Base-by-base conservation (phyloP, 2,329 filamentous ascomycete genomes). In the Ceratocystis lukuohia region DNA sequence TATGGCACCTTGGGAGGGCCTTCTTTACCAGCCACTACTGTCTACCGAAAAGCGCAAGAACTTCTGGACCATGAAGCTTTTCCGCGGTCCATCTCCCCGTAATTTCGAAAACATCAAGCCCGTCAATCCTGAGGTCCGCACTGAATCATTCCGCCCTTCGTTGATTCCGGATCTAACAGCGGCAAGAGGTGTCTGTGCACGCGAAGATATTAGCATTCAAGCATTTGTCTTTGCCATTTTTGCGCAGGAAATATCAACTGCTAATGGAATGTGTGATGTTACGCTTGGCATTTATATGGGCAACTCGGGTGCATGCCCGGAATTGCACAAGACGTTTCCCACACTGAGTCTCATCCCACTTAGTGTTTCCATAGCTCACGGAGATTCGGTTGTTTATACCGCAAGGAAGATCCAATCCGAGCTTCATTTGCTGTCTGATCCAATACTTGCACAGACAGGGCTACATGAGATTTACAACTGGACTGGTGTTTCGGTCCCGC, bases 271-370 rank as follows among this genome's bases (percentile, higher is more conserved):
- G 3, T 7, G 3, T 17, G 61, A 65, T n/a, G 69, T 89, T 1
- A 76, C 90, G 0, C 80, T 96, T 63, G 92, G 91, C 1, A 75
- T 96, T 25, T 96, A 96, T 74, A 82, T 96, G 7, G 89, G 91
- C 53, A 96, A 95, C 73, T 83, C 91, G 64, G 80, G 46, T n/a
- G 30, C 41, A 17, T 30, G 81, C 0, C 74, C 80, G 7, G 76
- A 80, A 0, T 76, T 82, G 1, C 72, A 77, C 0, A 69, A 70
- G 0, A 76, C 80, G 0, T 86, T 84, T 41, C 91, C 92, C 0
- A 94, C 89, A 0, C 79, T 96, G 22, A 92, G 88, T 70, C 79
- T 96, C 3, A 80, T 96, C 1, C 91, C 91, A 0, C 75, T 96
- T 0, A 79, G 80, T 10, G 80, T 94, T 1, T 72, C 70, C 5